Evolutionary conservation across 371 early-diverging fungal genomes (phyloP).

Genomic region (Syncephalastrum racemosum): DNA sequence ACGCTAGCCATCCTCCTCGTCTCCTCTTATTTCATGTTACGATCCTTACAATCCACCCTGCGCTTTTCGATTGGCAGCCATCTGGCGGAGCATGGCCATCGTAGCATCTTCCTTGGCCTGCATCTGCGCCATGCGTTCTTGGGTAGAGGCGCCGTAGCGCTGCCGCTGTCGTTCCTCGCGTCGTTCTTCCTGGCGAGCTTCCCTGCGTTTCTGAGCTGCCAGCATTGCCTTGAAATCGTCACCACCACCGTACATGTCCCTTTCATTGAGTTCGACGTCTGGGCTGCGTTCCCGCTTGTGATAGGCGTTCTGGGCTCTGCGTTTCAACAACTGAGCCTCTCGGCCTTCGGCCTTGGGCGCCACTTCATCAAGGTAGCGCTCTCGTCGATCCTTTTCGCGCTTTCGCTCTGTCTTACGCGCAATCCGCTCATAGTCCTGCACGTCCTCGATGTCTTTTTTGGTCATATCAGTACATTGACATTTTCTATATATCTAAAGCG

Average conservation of each 20-base stretch:
- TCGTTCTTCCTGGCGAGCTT: constrained; percentile 50
- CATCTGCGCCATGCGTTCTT: constrained; percentile 52
- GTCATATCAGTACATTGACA: neutral
- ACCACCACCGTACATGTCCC: constrained; percentile 74
- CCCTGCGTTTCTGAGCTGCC: constrained; percentile 46
- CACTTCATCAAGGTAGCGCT: constrained; percentile 75
- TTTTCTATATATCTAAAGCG: neutral
- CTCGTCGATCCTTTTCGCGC: constrained; percentile 50
- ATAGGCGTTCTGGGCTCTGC: constrained; percentile 60
- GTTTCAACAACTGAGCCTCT: constrained; percentile 71
- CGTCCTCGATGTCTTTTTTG: neutral
- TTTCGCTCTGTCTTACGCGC: constrained; percentile 52
- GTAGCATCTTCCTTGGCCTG: constrained; percentile 67
- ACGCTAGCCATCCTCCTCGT: no score
- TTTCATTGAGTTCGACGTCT: constrained; percentile 74
- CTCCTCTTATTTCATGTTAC: no score
- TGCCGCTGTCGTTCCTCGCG: constrained; percentile 31
- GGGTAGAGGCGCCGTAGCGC: constrained; percentile 34
- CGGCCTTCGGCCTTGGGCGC: constrained; percentile 82
- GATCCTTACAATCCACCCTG: constrained; percentile 18
- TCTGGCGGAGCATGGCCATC: constrained; percentile 66
- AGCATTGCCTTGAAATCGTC: constrained; percentile 58
- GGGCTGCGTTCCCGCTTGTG: constrained; percentile 71
- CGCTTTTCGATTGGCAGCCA: constrained; percentile 56
- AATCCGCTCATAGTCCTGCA: constrained; percentile 46